These are phyloP conservation scores for Flaveria linearis DNA, from an alignment of 129 eudicot genomes.

Conservation along the genomic window DNA sequence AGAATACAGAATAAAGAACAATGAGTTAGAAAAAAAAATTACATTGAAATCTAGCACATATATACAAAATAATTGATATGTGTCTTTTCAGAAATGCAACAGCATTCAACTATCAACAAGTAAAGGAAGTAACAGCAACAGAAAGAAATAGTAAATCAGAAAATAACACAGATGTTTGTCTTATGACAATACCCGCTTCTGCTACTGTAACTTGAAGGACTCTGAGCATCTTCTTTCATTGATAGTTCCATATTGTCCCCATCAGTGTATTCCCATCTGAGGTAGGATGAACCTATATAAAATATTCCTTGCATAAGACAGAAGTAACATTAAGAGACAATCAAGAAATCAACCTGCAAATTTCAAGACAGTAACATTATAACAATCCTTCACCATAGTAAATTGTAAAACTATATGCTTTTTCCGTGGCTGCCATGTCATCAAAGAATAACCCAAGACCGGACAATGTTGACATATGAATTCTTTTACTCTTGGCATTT, in stretches of 20 bases:
- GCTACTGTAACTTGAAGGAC: conserved; percentile 42
- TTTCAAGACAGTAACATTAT: background rate
- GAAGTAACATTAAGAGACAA: conserved; percentile 30
- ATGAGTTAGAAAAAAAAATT: conserved; percentile 13
- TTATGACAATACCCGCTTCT: conserved; percentile 42
- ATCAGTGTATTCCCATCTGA: conserved; percentile 45
- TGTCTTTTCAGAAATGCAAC: conserved; percentile 7
- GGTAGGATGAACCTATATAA: conserved; percentile 59
- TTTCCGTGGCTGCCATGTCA: background rate
- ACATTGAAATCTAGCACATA: conserved; percentile 1
- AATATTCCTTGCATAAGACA: conserved; percentile 41
- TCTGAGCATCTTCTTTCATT: conserved; percentile 57
- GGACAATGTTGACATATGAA: conserved; percentile 1
- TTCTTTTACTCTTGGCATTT: background rate
- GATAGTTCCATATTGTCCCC: conserved; percentile 46
- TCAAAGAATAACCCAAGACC: background rate
- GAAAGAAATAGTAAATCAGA: background rate
- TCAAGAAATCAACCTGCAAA: conserved; percentile 27
- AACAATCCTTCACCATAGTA: background rate
- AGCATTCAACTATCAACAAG: conserved; percentile 6
- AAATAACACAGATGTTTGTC: conserved; percentile 13
- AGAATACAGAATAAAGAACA: conserved; percentile 18
- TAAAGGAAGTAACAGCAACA: background rate
- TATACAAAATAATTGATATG: background rate
- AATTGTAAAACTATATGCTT: conserved; percentile 7